Base-by-base conservation (phyloP, 2,329 filamentous ascomycete genomes). In the Chaetomium globosum region DNA sequence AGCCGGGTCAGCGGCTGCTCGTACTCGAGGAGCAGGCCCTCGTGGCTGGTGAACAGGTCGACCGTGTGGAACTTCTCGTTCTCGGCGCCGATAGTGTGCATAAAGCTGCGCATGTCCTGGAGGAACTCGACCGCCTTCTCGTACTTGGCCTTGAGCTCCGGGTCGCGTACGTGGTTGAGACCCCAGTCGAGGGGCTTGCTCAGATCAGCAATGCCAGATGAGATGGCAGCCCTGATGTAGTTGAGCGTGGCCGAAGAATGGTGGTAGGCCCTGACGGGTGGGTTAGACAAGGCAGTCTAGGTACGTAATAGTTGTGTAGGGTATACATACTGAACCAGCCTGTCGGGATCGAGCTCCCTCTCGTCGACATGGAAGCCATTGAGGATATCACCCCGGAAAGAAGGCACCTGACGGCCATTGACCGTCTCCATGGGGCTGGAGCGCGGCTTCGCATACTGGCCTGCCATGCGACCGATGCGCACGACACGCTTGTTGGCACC, bases 171-270 rank as follows among this genome's bases (percentile, higher is more conserved):
- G 74, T 98, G 94, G 53, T 93, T 94, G 1, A 99, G 85, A 19
- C 89, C 90, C 95, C 95, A 99, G 81, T 98, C 92, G 33, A 99
- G 83, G 0, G 95, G 95, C 23, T 91, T 90, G 79, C 97, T 93
- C 55, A 99, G 83, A 76, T 99, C 95, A 6, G 95, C 95, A 68
- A 99, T 91, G 19, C 95, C 95, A 3, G 92, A 93, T 0, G 90
- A 84, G 51, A 98, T 81, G 57, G 94, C 88, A 19, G 90, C 89
- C 55, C 95, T 88, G 67, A 97, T 86, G 79, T 95, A 98, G 80
- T 99, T 99, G 67, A 97, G 83, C 0, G 95, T 99, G 9, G 93
- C 92, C 2, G 95, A 92, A 0, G 94, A 97, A 78, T 98, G 90
- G 78, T 97, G 95, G 81, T 99, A 99, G 3, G 95, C 95, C 68